Conservation (phyloP, 2,329 filamentous ascomycete genomes). For the Pseudogymnoascus verrucosus region DNA sequence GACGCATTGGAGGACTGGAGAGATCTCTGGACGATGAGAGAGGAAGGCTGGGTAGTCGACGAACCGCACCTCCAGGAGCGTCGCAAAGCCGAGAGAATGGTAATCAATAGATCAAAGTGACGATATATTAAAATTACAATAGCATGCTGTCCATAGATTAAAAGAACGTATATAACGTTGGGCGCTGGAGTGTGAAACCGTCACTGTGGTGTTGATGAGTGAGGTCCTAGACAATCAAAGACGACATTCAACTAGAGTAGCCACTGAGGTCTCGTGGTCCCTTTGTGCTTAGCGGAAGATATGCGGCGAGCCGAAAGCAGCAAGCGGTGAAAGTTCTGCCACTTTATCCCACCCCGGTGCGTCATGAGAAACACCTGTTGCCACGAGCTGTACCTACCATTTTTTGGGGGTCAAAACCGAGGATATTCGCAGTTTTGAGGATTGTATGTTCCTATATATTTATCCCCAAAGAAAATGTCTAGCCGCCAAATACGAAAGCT, state of each 20-base stretch:
- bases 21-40: not conserved
- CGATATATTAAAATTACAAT: not conserved
- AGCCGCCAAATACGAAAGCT: slow-evolving; percentile 29
- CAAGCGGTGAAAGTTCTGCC: not conserved
- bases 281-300: not conserved
- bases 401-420: not conserved
- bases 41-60: not conserved
- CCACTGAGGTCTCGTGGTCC: slow-evolving; percentile 3
- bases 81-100: not conserved
- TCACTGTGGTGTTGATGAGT: slow-evolving; percentile 2
- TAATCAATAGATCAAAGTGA: not conserved
- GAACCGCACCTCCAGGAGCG: not conserved
- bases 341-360: not conserved
- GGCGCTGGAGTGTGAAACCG: not conserved
- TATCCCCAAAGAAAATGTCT: slow-evolving; percentile 22
- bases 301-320: not conserved
- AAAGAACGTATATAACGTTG: not conserved
- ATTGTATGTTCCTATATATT: not conserved
- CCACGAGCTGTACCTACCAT: not conserved
- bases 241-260: not conserved
- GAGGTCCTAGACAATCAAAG: not conserved
- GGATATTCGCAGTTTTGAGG: not conserved
- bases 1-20: slow-evolving; percentile 56
- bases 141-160: not conserved
- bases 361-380: slow-evolving; percentile 3